Base-by-base conservation (phyloP, 139 green algal genomes). In the Trebouxia sp. region DNA sequence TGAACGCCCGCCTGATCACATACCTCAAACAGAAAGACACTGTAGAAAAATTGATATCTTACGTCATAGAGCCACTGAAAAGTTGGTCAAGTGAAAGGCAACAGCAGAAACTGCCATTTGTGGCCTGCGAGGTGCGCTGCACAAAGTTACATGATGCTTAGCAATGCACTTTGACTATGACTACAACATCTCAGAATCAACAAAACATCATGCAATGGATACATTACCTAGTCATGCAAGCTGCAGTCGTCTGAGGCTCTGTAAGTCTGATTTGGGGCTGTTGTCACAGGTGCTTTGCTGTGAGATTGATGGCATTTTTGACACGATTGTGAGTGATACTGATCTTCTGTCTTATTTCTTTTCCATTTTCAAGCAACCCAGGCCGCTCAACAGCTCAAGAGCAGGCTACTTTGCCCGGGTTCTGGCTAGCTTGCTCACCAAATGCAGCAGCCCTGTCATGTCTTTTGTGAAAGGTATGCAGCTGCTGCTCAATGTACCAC, bases 341-440 rank as follows among this genome's bases (percentile, higher is more conserved):
- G 87, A 88, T 6, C 84, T 97, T 65, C 89, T 98, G 83, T 76
- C 41, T 12, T 22, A 39, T 51, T 90, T 99, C 8, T 98, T 99
- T 80, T 89, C 82, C 3, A 79, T 97, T 45, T 67, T 98, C 9
- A 77, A 96, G 56, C 26, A 62, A 17, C 79, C 86, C 0, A 84
- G 81, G 22, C 88, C 95, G 0, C 80, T 97, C 6, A 89, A 88
- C 74, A 89, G 85, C 83, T 95, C 95, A 75, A 88, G 94, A 1
- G 93, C 95, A 5, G 96, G 96, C 30, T 99, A 99, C 82, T 98
- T 99, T 81, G 91, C 90, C 28, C 91, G 95, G 0, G 93, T 99
- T 5, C 84, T 97, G n/a, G 88, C 83, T 26, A 90, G 89, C 75
- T 87, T 98, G 75, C 84, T 98, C 48, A 76, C 92, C 41, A 83